Evolutionary conservation across 2,329 filamentous ascomycete genomes (phyloP).

Genomic region (Chrysoporthe deuterocubensis): DNA sequence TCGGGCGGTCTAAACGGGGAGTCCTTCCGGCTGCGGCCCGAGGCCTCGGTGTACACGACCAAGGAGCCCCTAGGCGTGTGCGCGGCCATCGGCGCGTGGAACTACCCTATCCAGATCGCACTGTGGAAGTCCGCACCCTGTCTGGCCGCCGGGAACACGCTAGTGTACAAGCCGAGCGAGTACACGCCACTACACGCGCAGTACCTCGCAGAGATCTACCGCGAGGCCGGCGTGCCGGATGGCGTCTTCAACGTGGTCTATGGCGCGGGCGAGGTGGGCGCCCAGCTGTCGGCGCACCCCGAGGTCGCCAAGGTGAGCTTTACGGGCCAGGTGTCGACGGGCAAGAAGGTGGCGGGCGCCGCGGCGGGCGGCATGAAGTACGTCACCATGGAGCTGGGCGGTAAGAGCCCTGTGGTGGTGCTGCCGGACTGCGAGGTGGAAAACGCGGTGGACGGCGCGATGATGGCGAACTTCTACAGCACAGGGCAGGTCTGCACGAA

Average conservation of each 20-base stretch:
- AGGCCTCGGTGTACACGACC: slow-evolving; percentile 81
- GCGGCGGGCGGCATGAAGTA: slow-evolving; percentile 85
- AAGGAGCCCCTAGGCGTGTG: slow-evolving; percentile 85
- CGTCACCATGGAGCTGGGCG: slow-evolving; percentile 89
- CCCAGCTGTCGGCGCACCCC: slow-evolving; percentile 73
- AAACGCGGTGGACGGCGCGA: slow-evolving; percentile 83
- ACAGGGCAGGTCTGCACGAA: slow-evolving; percentile 93
- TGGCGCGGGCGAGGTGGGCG: slow-evolving; percentile 77
- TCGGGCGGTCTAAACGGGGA: slow-evolving; percentile 81
- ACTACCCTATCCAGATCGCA: slow-evolving; percentile 89
- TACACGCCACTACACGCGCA: slow-evolving; percentile 84
- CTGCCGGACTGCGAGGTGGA: slow-evolving; percentile 80
- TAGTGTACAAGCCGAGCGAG: slow-evolving; percentile 91
- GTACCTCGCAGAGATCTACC: slow-evolving; percentile 74
- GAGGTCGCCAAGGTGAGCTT: slow-evolving; percentile 85
- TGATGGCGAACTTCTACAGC: slow-evolving; percentile 94
- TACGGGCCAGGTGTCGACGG: slow-evolving; percentile 84
- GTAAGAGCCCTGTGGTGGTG: slow-evolving; percentile 81
- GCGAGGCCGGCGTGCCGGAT: slow-evolving; percentile 76
- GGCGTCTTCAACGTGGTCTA: slow-evolving; percentile 90
- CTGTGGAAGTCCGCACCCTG: slow-evolving; percentile 89
- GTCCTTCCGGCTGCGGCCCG: slow-evolving; percentile 71
- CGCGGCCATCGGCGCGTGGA: slow-evolving; percentile 88
- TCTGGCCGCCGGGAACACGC: slow-evolving; percentile 83
- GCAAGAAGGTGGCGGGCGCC: slow-evolving; percentile 76